These are phyloP conservation scores for Aspergillus indologenus DNA, from an alignment of 495 filamentous ascomycete species.

Conservation along the genomic window DNA sequence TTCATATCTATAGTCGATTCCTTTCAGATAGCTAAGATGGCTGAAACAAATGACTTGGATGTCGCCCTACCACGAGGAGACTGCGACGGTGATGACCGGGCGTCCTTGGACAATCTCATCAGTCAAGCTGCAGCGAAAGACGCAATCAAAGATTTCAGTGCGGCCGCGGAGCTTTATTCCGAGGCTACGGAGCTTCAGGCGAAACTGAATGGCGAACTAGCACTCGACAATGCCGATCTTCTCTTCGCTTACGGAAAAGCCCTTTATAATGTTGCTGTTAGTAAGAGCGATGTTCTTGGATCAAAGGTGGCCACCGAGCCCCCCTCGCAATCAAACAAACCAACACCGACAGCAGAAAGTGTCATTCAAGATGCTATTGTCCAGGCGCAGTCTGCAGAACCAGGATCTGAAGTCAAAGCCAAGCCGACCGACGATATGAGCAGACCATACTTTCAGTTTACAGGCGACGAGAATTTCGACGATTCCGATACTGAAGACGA, in stretches of 20 bases:
- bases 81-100: conserved; percentile 19
- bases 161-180: conserved; percentile 81
- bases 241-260: conserved; percentile 91
- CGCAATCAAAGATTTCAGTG: conserved; percentile 78
- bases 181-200: conserved; percentile 87
- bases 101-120: conserved; percentile 46
- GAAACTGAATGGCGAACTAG: conserved; percentile 87
- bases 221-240: conserved; percentile 83
- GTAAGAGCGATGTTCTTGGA: conserved; percentile 91
- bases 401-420: conserved; percentile 31
- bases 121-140: conserved; percentile 66
- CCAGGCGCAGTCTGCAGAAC: conserved; percentile 26
- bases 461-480: conserved; percentile 90
- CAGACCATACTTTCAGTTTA: conserved; percentile 86
- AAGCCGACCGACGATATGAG: conserved; percentile 38
- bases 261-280: conserved; percentile 87
- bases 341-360: conserved; percentile 7
- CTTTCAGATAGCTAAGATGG: conserved; percentile 23
- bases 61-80: conserved; percentile 6
- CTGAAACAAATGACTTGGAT: conserved; percentile 10
- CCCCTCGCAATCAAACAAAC: conserved; percentile 38
- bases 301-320: conserved; percentile 65
- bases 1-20: background rate
- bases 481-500: conserved; percentile 69
- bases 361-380: conserved; percentile 31